A percentile compares a stretch with the other conserved stretches of the same genome.
These are phyloP conservation scores for Inga laurina DNA, from an alignment of 306 rosid species.

Conservation along the genomic window DNA sequence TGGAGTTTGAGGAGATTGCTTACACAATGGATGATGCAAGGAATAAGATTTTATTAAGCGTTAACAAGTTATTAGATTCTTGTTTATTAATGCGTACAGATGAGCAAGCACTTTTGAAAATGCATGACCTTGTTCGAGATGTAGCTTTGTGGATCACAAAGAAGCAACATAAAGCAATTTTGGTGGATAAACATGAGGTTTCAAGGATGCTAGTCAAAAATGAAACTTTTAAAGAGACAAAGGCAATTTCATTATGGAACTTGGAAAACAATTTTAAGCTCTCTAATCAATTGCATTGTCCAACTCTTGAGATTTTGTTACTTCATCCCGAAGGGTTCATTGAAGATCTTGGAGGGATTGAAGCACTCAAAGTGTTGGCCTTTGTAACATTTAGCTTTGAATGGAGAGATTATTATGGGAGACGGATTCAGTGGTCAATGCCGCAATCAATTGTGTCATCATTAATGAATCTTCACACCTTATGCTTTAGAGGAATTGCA, in stretches of 20 bases:
- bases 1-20: neutral
- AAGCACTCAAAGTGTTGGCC: neutral
- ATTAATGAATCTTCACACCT: neutral
- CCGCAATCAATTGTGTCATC: neutral
- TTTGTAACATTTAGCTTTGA: no score
- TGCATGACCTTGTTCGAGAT: conserved; percentile 3
- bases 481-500: neutral
- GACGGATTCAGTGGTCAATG: neutral
- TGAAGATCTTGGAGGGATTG: neutral
- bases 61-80: neutral
- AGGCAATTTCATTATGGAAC: neutral
- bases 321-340: neutral
- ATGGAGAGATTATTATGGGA: fast-evolving
- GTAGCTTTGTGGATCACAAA: neutral
- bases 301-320: neutral
- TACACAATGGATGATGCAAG: neutral
- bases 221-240: neutral
- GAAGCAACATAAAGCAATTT: neutral
- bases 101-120: fast-evolving
- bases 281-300: neutral
- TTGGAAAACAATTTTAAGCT: neutral
- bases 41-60: neutral
- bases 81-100: neutral
- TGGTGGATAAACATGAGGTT: neutral
- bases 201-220: neutral